These are phyloP conservation scores for Fraxinus cuspidata DNA, from an alignment of 257 asterid genomes.

Conservation along the genomic window DNA sequence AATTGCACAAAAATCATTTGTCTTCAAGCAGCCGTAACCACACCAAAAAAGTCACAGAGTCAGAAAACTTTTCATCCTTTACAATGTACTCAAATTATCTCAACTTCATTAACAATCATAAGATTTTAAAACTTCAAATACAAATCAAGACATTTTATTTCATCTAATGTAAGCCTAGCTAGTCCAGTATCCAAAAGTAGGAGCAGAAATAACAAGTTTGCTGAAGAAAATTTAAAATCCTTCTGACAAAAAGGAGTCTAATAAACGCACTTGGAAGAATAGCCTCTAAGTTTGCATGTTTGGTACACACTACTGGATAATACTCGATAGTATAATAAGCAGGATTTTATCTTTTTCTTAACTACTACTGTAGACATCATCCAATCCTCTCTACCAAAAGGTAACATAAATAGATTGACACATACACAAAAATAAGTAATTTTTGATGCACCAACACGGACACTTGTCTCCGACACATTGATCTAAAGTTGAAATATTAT, in stretches of 20 bases:
- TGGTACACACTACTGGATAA: neutral
- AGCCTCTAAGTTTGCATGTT: neutral
- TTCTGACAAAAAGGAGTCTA: neutral
- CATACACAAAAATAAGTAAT: too few species aligned
- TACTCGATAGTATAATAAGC: neutral
- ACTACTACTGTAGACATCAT: neutral
- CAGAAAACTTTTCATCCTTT: neutral
- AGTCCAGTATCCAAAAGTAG: conserved; percentile 5
- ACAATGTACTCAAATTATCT: neutral
- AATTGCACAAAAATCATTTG: conserved; percentile 84
- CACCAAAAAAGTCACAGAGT: neutral
- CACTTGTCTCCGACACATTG: too few species aligned
- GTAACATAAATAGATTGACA: too few species aligned
- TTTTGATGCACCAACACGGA: too few species aligned
- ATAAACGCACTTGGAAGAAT: too few species aligned
- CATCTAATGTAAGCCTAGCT: neutral
- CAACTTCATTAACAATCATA: neutral
- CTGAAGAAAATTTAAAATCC: neutral
- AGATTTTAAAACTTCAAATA: neutral
- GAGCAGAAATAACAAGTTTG: neutral
- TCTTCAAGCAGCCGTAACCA: conserved; percentile 51
- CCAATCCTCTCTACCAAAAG: neutral
- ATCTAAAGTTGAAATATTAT: too few species aligned
- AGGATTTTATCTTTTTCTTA: neutral
- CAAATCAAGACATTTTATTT: neutral